Conservation (phyloP, 2,329 filamentous ascomycete species). For the Diaporthe longicolla region DNA sequence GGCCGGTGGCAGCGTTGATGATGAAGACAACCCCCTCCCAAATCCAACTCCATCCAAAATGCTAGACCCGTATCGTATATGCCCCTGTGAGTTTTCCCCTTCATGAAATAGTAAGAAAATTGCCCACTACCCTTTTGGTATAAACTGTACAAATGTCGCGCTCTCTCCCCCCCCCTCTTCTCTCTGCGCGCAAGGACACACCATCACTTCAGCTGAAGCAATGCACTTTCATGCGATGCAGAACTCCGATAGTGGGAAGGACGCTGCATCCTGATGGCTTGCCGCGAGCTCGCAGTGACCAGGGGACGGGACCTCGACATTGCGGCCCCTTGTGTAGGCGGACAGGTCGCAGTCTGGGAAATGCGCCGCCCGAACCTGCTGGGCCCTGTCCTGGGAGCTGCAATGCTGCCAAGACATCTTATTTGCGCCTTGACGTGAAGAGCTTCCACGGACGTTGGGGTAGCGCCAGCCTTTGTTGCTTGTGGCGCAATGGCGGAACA, state of each 20-base stretch:
- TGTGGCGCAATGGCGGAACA: conserved; percentile 26
- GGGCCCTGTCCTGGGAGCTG: conserved; percentile 21
- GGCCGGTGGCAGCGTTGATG: conserved; percentile 8
- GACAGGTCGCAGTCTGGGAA: neutral
- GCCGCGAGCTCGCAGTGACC: neutral
- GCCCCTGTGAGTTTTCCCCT: neutral
- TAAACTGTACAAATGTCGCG: neutral
- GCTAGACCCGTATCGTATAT: conserved; percentile 30
- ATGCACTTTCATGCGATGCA: conserved; percentile 14
- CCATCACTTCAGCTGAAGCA: neutral
- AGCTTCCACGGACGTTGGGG: conserved; percentile 22
- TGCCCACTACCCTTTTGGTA: neutral
- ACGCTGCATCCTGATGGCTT: neutral
- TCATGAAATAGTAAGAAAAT: conserved; percentile 1
- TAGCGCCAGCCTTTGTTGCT: conserved; percentile 13
- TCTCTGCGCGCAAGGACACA: neutral
- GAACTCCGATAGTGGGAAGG: neutral
- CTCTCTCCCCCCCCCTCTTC: neutral
- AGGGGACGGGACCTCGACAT: neutral
- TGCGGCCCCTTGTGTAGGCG: neutral
- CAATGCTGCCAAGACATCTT: conserved; percentile 31
- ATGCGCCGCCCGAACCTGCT: neutral
- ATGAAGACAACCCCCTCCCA: conserved; percentile 4
- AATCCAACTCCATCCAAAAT: conserved; percentile 30
- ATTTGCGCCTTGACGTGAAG: conserved; percentile 29